Conservation (phyloP, 2,329 filamentous ascomycete species). For the Elsinoe necatrix region DNA sequence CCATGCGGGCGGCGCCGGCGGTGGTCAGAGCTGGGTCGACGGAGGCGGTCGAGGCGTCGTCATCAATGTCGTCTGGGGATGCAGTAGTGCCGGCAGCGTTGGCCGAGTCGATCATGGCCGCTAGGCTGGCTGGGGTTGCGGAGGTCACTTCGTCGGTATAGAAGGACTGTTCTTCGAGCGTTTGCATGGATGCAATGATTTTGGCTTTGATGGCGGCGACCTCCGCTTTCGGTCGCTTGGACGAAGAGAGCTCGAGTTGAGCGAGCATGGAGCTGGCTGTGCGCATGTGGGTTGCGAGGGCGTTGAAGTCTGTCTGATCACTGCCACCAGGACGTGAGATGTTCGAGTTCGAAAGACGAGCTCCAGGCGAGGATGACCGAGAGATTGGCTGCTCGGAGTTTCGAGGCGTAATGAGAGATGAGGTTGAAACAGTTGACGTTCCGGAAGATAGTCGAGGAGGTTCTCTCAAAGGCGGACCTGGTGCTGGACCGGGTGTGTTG, state of each 20-base stretch:
- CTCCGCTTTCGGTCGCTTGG: slow-evolving; percentile 70
- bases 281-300: slow-evolving; percentile 77
- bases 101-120: slow-evolving; percentile 70
- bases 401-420: slow-evolving; percentile 56
- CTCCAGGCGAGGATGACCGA: slow-evolving; percentile 58
- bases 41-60: slow-evolving; percentile 37
- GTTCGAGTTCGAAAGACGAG: slow-evolving; percentile 50
- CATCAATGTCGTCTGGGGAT: slow-evolving; percentile 47
- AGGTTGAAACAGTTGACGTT: slow-evolving; percentile 51
- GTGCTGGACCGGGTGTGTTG: slow-evolving; percentile 19
- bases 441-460: slow-evolving; percentile 53
- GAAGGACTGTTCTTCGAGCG: slow-evolving; percentile 75
- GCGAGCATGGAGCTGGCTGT: slow-evolving; percentile 81
- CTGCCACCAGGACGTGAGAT: slow-evolving; percentile 33
- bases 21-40: slow-evolving; percentile 46
- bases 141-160: slow-evolving; percentile 59
- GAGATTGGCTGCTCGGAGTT: slow-evolving; percentile 62
- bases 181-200: slow-evolving; percentile 87
- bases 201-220: slow-evolving; percentile 76
- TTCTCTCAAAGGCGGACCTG: slow-evolving; percentile 23
- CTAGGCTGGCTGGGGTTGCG: slow-evolving; percentile 55
- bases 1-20: slow-evolving; percentile 74
- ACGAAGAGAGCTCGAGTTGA: slow-evolving; percentile 70
- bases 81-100: slow-evolving; percentile 45
- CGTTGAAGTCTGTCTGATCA: slow-evolving; percentile 73